A percentile compares a stretch with the other conserved stretches of the same genome.
Evolutionary conservation across 2,329 filamentous ascomycete genomes (phyloP).

Genomic region (Fusarium sp.): DNA sequence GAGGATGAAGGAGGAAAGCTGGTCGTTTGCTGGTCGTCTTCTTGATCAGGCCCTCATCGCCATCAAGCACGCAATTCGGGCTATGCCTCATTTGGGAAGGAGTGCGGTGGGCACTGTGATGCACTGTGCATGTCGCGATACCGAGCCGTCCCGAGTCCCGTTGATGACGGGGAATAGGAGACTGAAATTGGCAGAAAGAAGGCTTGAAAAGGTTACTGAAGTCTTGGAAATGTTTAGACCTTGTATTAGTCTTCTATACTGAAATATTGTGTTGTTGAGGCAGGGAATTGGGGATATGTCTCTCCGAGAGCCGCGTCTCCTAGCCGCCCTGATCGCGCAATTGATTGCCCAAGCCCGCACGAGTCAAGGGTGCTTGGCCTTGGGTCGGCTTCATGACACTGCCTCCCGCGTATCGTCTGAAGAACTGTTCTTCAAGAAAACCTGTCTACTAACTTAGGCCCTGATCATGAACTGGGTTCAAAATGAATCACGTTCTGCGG

Average conservation of each 20-base stretch:
- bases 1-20: conserved; percentile 32
- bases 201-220: background rate
- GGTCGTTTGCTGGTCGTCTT: conserved; percentile 17
- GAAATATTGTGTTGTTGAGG: background rate
- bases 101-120: conserved; percentile 12
- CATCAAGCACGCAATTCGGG: conserved; percentile 35
- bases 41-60: conserved; percentile 10
- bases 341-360: background rate
- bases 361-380: background rate
- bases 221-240: background rate
- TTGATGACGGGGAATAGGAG: background rate
- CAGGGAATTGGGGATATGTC: background rate
- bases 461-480: too few relatives aligned
- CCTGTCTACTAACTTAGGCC: background rate
- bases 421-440: background rate
- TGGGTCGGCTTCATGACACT: background rate
- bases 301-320: conserved; percentile 26
- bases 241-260: background rate
- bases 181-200: background rate
- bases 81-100: conserved; percentile 25
- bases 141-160: conserved; percentile 37
- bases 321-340: conserved; percentile 3
- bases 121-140: conserved; percentile 11
- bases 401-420: background rate
- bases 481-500: too few relatives aligned